Base-by-base conservation (phyloP, 805 yeast genomes). In the Starmera pachycereana region DNA sequence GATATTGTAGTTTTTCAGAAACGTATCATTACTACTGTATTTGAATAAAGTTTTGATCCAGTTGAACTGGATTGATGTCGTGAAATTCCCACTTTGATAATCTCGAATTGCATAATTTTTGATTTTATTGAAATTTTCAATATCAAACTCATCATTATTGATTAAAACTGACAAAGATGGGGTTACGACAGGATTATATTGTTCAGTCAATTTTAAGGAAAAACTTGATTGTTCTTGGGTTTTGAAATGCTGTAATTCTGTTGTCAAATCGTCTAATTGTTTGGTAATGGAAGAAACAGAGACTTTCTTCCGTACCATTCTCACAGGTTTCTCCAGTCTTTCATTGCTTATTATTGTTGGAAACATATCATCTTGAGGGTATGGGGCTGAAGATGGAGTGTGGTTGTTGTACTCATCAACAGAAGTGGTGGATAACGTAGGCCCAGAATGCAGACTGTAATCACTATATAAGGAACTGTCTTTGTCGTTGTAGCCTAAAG, bases 41-140 rank as follows among this genome's bases (percentile, higher is more conserved):
- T 71, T 77, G 18, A 79, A 57, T 28, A 81, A 57, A 12, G 67
- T 62, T 44, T 73, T 70, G n/a, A 84, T 81, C 74, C 81, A 78
- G 36, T 66, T 68, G 42, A 80, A 63, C 57, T 80, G 88, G n/a
- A 74, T 56, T 6, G 54, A 61, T 0, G 80, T 73, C 14, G 73
- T 65, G 44, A 71, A 72, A 1, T 42, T 50, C 7, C 41, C 43
- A 11, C 40, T 44, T 37, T 55, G 52, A 40, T 60, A 62, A 42
- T 66, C 69, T 14, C 44, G 47, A 36, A 63, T 48, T 2, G 69
- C 67, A 12, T 45, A 41, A 3, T 60, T 57, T 40, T 66, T 56
- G 4, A 53, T 44, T 4, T 37, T 40, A 12, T 48, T 49, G 38
- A 66, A 66, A n/a, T 56, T 50, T 12, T 38, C 37, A 16, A 61